Conservation (phyloP, 305 asterid genomes). For the Solanum aculeatissimum region DNA sequence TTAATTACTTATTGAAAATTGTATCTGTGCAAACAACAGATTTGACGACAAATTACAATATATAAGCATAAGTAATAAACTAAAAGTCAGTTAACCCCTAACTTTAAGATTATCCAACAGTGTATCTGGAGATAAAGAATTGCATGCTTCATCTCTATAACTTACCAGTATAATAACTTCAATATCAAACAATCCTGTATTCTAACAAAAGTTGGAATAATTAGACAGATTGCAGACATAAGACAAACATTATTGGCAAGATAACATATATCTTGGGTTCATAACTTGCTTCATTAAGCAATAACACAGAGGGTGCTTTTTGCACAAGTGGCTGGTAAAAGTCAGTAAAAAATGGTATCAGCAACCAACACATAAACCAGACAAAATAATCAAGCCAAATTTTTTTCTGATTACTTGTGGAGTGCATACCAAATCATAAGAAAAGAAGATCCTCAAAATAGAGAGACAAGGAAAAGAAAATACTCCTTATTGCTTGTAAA, state of each 20-base stretch:
- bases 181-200: background rate
- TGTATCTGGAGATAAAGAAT: background rate
- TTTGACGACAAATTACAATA: background rate
- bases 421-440: background rate
- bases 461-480: background rate
- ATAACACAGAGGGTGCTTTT: background rate
- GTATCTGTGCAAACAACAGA: background rate
- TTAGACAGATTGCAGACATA: background rate
- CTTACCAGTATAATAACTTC: background rate
- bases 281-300: background rate
- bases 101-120: background rate
- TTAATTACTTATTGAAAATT: background rate
- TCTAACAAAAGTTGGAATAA: background rate
- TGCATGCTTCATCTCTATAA: background rate
- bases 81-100: background rate
- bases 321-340: background rate
- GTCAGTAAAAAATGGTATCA: background rate
- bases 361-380: background rate
- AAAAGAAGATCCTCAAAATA: background rate
- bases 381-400: background rate
- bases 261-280: background rate
- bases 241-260: background rate
- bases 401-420: background rate
- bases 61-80: background rate
- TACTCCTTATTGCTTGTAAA: background rate